phyloP scores from a whole-genome alignment of 805 yeast genomes.

The Yarrowia osloensis region DNA sequence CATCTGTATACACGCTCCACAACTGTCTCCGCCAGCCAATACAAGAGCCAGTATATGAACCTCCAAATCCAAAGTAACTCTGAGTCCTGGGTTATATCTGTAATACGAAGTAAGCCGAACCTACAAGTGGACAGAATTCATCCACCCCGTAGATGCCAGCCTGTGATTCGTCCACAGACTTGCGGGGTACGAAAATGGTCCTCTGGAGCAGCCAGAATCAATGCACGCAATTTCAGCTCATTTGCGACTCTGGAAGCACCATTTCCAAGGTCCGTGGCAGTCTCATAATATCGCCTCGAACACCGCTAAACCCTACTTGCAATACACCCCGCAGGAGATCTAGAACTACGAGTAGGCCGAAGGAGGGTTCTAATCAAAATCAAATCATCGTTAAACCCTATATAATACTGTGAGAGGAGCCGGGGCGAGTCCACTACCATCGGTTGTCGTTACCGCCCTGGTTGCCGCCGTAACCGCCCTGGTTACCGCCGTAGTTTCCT shows the following conservation, averaged over 20 bases:
- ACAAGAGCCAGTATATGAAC: background rate
- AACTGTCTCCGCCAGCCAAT: background rate
- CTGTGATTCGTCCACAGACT: background rate
- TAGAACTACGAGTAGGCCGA: background rate
- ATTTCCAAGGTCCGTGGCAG: no score
- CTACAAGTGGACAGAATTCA: background rate
- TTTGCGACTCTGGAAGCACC: no score
- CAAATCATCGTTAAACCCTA: background rate
- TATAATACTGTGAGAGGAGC: background rate
- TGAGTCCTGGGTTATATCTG: background rate
- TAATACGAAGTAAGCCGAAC: background rate
- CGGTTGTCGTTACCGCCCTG: constrained; percentile 18
- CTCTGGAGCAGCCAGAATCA: background rate
- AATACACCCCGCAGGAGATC: background rate
- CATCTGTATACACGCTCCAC: no score
- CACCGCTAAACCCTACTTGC: background rate
- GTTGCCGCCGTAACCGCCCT: constrained; percentile 2
- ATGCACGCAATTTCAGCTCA: background rate
- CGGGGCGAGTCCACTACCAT: background rate
- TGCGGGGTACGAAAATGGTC: background rate
- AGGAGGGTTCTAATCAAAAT: background rate
- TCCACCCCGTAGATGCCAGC: no score
- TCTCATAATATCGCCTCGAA: background rate
- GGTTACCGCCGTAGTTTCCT: background rate
- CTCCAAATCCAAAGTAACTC: background rate